phyloP scores from a whole-genome alignment of 2,329 filamentous ascomycete genomes.

The Diaporthe velutina region DNA sequence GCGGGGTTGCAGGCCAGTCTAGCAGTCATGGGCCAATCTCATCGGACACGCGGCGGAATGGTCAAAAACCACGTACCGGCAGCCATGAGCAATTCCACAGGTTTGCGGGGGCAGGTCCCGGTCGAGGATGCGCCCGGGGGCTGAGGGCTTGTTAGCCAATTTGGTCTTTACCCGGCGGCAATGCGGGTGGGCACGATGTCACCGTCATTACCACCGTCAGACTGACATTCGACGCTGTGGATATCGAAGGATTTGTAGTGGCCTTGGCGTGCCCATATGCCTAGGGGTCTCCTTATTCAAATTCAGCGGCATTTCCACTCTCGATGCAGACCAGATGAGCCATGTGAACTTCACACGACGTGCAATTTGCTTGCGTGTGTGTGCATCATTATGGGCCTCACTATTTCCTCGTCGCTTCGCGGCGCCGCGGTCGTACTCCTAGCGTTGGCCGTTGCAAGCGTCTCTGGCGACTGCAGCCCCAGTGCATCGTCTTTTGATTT shows the following conservation, averaged over 20 bases:
- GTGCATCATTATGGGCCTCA: conserved; percentile 14
- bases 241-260: conserved; percentile 29
- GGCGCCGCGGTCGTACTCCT: neutral
- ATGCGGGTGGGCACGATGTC: conserved; percentile 19
- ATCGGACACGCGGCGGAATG: conserved; percentile 18
- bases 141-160: conserved; percentile 15
- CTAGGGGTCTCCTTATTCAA: conserved; percentile 4
- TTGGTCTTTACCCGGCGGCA: conserved; percentile 13
- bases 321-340: neutral
- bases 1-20: neutral
- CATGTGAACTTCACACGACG: neutral
- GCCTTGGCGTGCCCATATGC: conserved; percentile 15
- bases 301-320: neutral
- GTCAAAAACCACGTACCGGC: conserved; percentile 2
- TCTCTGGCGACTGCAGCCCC: neutral
- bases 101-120: neutral
- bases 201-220: conserved; percentile 12
- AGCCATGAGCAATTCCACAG: neutral
- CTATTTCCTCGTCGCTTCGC: conserved; percentile 1
- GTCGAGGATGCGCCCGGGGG: neutral
- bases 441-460: conserved; percentile 4
- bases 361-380: neutral
- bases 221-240: neutral
- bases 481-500: conserved; percentile 19
- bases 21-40: conserved; percentile 15